Conservation (phyloP, 306 rosid species). For the Cicer pinnatifidum region DNA sequence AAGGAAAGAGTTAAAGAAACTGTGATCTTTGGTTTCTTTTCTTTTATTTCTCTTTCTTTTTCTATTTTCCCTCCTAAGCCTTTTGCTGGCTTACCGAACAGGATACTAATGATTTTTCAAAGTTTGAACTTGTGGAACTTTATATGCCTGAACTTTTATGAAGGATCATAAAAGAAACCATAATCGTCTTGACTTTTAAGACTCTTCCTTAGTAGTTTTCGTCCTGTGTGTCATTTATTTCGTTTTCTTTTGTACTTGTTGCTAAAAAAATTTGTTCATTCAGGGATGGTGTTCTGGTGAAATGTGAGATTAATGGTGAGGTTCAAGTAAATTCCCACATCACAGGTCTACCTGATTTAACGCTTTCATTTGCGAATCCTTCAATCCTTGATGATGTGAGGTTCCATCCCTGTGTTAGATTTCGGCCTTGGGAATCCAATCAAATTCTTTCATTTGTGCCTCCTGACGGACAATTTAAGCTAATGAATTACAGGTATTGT, state of each 20-base stretch:
- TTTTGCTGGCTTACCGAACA: constrained; percentile 33
- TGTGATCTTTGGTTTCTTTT: constrained; percentile 3
- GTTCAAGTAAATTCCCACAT: constrained; percentile 94
- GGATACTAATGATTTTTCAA: constrained; percentile 19
- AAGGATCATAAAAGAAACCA: neutral
- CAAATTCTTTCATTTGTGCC: constrained; percentile 95
- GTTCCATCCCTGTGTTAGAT: constrained; percentile 90
- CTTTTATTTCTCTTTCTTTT: neutral
- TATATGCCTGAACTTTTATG: constrained; percentile 31
- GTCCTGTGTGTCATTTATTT: constrained; percentile 32
- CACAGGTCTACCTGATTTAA: constrained; percentile 89
- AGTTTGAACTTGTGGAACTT: constrained; percentile 33
- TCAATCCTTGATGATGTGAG: constrained; percentile 87
- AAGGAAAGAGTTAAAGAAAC: constrained; percentile 24
- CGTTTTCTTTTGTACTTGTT: constrained; percentile 27
- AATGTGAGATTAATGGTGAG: constrained; percentile 87
- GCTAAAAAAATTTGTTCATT: constrained; percentile 32
- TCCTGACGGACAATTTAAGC: constrained; percentile 94
- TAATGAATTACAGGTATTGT: constrained; percentile 85
- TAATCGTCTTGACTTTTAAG: neutral
- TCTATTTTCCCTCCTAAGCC: constrained; percentile 1
- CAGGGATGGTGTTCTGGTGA: constrained; percentile 88
- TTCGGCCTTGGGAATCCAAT: constrained; percentile 87
- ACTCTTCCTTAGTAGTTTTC: constrained; percentile 27
- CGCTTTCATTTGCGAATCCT: constrained; percentile 86